These are phyloP conservation scores for Pistacia vera DNA, from an alignment of 345 rosid genomes.

Conservation along the genomic window DNA sequence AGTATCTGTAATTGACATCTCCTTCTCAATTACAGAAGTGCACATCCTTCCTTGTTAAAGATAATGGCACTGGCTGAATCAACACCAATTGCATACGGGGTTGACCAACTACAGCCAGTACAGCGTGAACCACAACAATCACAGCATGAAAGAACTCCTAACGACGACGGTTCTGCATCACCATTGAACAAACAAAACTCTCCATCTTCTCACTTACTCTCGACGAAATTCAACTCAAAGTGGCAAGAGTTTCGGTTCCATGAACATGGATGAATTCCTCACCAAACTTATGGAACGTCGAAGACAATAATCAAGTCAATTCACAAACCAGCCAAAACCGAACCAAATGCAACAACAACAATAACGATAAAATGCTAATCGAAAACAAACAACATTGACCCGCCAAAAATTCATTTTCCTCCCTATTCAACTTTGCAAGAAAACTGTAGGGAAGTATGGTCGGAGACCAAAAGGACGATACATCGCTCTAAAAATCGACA, in stretches of 20 bases:
- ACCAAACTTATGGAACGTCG: conserved; percentile 73
- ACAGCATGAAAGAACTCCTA: conserved; percentile 9
- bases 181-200: conserved; percentile 33
- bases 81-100: conserved; percentile 9
- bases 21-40: neutral
- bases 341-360: neutral
- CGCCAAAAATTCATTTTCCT: conserved; percentile 75
- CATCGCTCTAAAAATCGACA: conserved; percentile 20
- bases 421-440: conserved; percentile 75
- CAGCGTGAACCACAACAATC: conserved; percentile 19
- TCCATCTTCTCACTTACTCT: conserved; percentile 75
- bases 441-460: conserved; percentile 91
- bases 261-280: conserved; percentile 94
- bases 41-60: neutral
- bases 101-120: conserved; percentile 9
- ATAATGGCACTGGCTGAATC: conserved; percentile 28
- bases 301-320: conserved; percentile 43
- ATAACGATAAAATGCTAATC: neutral
- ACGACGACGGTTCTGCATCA: conserved; percentile 21
- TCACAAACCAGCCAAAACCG: conserved; percentile 19
- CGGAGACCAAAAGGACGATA: conserved; percentile 65
- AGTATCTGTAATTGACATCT: neutral
- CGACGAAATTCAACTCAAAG: conserved; percentile 79
- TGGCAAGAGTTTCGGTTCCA: conserved; percentile 76
- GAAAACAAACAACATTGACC: conserved; percentile 24